Conservation (phyloP, 768 basidiomycete species). For the Inosperma sp. region DNA sequence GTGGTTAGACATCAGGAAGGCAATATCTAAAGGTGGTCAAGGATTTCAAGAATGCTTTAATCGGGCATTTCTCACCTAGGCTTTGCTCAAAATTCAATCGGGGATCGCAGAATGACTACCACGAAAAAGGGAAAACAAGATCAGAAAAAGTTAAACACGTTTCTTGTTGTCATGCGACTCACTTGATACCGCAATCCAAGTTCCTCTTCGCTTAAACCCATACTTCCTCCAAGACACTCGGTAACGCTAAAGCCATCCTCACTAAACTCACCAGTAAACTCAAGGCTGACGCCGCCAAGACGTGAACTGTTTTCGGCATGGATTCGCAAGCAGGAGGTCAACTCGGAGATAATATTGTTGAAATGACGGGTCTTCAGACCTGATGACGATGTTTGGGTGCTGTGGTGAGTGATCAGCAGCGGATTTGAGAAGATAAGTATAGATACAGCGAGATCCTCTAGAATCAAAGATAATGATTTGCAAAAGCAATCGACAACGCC, state of each 20-base stretch:
- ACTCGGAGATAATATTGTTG: conserved; percentile 81
- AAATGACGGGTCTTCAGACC: conserved; percentile 92
- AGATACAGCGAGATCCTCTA: too few species aligned
- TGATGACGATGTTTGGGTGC: conserved; percentile 74
- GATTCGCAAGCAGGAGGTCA: conserved; percentile 76
- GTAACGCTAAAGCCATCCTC: conserved; percentile 93
- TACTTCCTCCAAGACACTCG: conserved; percentile 94
- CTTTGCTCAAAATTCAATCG: conserved; percentile 91
- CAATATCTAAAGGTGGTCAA: conserved; percentile 26
- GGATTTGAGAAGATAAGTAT: conserved; percentile 4
- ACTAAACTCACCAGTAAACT: conserved; percentile 88
- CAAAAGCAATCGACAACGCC: too few species aligned
- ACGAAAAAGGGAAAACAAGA: background rate
- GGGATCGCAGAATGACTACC: conserved; percentile 88
- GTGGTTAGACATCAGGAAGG: conserved; percentile 34
- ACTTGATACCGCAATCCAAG: conserved; percentile 89
- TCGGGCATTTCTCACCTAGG: conserved; percentile 50
- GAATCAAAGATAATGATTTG: too few species aligned
- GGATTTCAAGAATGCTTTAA: background rate
- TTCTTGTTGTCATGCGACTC: conserved; percentile 15
- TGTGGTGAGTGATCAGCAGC: conserved; percentile 27
- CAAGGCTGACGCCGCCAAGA: conserved; percentile 80
- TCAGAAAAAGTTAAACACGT: background rate
- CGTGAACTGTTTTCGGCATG: conserved; percentile 71
- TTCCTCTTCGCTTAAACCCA: conserved; percentile 88